Evolutionary conservation across 2,329 filamentous ascomycete genomes (phyloP), one percentile per base, ranked within the genome.

Genomic region (Colletotrichum sp.): DNA sequence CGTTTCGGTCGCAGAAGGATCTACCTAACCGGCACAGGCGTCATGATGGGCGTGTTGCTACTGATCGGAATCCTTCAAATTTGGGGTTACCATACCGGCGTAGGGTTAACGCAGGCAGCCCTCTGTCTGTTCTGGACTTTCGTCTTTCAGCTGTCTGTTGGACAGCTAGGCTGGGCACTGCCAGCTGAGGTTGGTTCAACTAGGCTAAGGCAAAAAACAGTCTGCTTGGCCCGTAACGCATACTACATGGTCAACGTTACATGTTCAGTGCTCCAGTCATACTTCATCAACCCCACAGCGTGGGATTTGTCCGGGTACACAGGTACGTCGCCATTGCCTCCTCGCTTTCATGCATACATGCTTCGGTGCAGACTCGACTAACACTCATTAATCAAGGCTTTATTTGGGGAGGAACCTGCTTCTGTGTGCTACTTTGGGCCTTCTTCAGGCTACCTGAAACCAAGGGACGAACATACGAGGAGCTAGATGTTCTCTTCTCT

Each of bases 1-100:
- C 79, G 83, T 4, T 84, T 88, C 67, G 88, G 88, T 28, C 84
- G 88, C 21, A 84, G 87, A 5, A 85, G 82, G 1, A 82, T 88
- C 5, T 86, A 90, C n/a, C 84, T 87, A 38, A 83, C 84, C 4
- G 80, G 82, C 28, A 83, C 90, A 84, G 78, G 80, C 71, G 3
- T 78, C 43, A 81, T 83, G 0, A 82, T 88, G 3, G 84, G 86
- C 13, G 79, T 85, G 21, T 73, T 83, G 8, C 67, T 79, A 12
- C 76, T 87, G 52, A 84, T 90, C n/a, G 83, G 87, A 0, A 77
- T 86, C 3, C 82, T 89, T 67, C 10, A 55, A n/a, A 30, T 79
- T 24, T 32, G 69, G 8, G 71, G 81, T 30, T 80, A 80, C 15
- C 86, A 86, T 77, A 82, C 86, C 16, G 77, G 76, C 83, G 58